Base-by-base conservation (phyloP, 2,329 filamentous ascomycete species). In the Epichloe elymi region DNA sequence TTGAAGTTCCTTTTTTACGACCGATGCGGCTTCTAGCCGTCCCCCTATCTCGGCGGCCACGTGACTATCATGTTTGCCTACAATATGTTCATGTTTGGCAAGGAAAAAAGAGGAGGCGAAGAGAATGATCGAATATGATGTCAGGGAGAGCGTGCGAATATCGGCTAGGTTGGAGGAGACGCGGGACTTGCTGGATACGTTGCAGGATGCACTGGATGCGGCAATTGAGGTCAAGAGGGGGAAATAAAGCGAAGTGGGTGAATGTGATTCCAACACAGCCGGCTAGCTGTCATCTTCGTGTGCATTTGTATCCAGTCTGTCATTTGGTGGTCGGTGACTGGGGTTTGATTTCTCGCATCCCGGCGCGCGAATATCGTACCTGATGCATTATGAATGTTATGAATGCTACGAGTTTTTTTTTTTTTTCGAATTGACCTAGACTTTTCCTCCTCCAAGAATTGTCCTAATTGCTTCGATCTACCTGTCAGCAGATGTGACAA, bases 31-130 rank as follows among this genome's bases (percentile, higher is more conserved):
- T 67, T 78, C 51, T 73, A 75, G 56, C 66, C 71, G 1, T 74
- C 74, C 0, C 76, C 76, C 1, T 75, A 79, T 56, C 63, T 80
- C 0, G 77, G 75, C 1, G 76, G 74, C 0, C 74, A 75, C 55
- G 63, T 71, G 49, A 78, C 74, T 10, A 62, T 80, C 2, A 67
- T 68, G 33, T 54, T 76, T 36, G 65, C 73, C 0, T 78, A 76
- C 56, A 73, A 70, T 51, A 66, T 70, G 54, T 57, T 68, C n/a
- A 60, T 70, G 3, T 75, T 70, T 55, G 65, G 67, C 3, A 69
- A 66, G 50, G 65, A 67, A 26, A 56, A 63, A 5, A 23, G 64
- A 68, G 10, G 63, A 69, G 48, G 63, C 60, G 3, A 64, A 58
- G 33, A 64, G 66, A n/a, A 64, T 72, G 55, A 62, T 64, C 1